Percentiles rank a stretch among this genome's conserved stretches.
phyloP scores from a whole-genome alignment of 768 basidiomycete genomes.

The Amanita fuliginea region DNA sequence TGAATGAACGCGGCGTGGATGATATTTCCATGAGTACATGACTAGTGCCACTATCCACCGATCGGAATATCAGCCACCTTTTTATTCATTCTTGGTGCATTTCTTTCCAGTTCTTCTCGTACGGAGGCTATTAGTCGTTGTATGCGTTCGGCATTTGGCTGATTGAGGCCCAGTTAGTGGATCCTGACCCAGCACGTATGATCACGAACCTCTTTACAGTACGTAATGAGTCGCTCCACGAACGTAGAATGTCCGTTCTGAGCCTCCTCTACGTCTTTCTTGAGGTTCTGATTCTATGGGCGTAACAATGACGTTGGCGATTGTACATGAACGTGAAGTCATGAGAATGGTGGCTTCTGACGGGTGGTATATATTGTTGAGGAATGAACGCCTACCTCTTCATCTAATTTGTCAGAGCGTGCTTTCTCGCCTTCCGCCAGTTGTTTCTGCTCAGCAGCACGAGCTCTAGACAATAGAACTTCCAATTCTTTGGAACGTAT shows the following conservation, averaged over 20 bases:
- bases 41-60: constrained; percentile 26
- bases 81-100: constrained; percentile 33
- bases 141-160: constrained; percentile 79
- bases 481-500: constrained; percentile 89
- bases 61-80: constrained; percentile 32
- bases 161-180: constrained; percentile 6
- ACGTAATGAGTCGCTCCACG: constrained; percentile 75
- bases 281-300: constrained; percentile 51
- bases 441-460: constrained; percentile 81
- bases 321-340: constrained; percentile 6
- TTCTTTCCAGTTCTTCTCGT: constrained; percentile 75
- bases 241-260: constrained; percentile 70
- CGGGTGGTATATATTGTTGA: constrained; percentile 5
- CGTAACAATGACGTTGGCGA: constrained; percentile 4
- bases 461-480: constrained; percentile 75
- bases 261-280: constrained; percentile 71
- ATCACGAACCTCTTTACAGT: constrained; percentile 72
- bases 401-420: constrained; percentile 57
- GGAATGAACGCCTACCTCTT: constrained; percentile 46
- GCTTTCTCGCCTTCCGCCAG: constrained; percentile 66
- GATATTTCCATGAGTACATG: constrained; percentile 7
- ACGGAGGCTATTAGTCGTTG: constrained; percentile 73
- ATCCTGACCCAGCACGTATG: not conserved
- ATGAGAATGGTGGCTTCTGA: constrained; percentile 9
- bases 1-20: not conserved